These are phyloP conservation scores for Rhizophora mangle DNA, from an alignment of 345 rosid species.

Conservation along the genomic window DNA sequence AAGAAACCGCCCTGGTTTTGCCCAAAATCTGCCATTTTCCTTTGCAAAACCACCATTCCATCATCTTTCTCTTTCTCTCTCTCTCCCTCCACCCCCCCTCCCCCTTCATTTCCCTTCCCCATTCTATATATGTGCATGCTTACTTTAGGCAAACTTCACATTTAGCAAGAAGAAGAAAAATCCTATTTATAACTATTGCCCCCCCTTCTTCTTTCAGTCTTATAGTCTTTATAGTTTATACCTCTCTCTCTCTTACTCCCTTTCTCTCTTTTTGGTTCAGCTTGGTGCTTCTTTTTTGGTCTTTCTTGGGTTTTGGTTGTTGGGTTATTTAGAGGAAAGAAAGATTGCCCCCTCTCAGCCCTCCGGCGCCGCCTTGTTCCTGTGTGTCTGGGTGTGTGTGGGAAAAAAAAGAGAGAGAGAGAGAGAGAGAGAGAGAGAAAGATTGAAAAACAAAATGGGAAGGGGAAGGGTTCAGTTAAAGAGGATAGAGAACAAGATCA, in stretches of 20 bases:
- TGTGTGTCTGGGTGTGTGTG: background rate
- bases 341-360: background rate
- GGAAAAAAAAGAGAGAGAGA: background rate
- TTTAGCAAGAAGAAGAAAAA: slow-evolving; percentile 21
- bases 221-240: too few species aligned
- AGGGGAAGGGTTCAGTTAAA: slow-evolving; percentile 88
- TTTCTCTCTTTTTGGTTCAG: background rate
- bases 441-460: slow-evolving; percentile 38
- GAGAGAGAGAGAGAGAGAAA: background rate
- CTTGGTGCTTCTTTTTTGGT: slow-evolving; percentile 15
- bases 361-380: too few species aligned
- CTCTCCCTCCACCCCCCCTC: background rate
- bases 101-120: slow-evolving; percentile 5
- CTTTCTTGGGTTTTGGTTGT: slow-evolving; percentile 32
- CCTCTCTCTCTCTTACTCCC: background rate
- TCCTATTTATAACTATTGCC: background rate
- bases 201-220: background rate
- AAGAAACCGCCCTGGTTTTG: slow-evolving; percentile 34
- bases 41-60: slow-evolving; percentile 7
- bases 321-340: slow-evolving; percentile 36
- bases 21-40: slow-evolving; percentile 1
- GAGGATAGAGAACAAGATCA: slow-evolving; percentile 83
- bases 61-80: background rate
- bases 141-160: slow-evolving; percentile 18
- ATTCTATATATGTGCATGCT: slow-evolving; percentile 34